Conservation (phyloP, 1,139 yeast genomes). For the Schizosaccharomyces versatilis region DNA sequence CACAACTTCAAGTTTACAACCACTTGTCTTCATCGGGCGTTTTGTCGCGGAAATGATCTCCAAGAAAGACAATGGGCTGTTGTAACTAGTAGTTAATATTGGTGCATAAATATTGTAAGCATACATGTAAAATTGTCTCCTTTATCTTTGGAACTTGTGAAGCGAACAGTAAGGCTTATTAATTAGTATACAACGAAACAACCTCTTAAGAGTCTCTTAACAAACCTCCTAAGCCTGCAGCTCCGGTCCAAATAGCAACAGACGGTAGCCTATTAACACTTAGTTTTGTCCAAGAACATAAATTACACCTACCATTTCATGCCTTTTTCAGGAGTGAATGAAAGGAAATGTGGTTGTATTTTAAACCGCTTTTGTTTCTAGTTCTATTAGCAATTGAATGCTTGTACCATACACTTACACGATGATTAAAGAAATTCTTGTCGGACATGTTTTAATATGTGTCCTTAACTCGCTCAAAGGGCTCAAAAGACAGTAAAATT, state of each 20-base stretch:
- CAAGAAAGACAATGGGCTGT: not conserved
- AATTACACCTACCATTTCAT: not conserved
- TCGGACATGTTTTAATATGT: not conserved
- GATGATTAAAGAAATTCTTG: not conserved
- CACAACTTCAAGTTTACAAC: not conserved
- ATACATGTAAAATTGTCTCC: not conserved
- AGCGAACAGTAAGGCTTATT: not conserved
- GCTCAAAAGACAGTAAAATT: too few species aligned
- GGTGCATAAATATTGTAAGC: not conserved
- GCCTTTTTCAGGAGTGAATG: not conserved
- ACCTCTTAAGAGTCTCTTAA: too few species aligned
- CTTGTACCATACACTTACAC: not conserved
- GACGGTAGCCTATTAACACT: not conserved
- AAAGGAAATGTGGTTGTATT: not conserved
- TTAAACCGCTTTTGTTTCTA: not conserved
- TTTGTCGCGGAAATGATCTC: constrained; percentile 1
- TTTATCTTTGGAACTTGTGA: constrained; percentile 1
- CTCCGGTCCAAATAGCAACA: not conserved
- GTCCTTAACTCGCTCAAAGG: not conserved
- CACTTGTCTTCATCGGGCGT: constrained; percentile 3
- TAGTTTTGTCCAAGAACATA: not conserved
- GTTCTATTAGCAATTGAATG: not conserved
- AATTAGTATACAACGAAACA: not conserved
- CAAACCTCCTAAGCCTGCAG: not conserved
- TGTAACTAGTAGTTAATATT: not conserved